Evolutionary conservation across 2,329 filamentous ascomycete genomes (phyloP).

Genomic region (Penicillium sp.): DNA sequence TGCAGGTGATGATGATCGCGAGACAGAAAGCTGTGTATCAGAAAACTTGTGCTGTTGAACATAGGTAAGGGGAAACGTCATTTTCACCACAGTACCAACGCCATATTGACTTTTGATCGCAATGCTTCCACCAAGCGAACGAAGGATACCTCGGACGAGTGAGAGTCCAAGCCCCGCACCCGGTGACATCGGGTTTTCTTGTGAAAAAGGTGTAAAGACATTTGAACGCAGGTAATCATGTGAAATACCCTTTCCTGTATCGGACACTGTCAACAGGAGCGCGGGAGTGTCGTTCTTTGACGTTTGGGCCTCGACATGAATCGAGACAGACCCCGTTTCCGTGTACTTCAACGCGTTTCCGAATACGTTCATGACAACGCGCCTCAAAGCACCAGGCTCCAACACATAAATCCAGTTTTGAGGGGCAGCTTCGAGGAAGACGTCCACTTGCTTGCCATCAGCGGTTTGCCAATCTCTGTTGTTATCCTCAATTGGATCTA

Average conservation of each 20-base stretch:
- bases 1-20: background rate
- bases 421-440: background rate
- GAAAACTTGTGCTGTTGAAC: conserved; percentile 3
- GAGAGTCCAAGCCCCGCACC: conserved; percentile 59
- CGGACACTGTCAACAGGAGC: conserved; percentile 50
- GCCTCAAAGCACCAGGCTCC: conserved; percentile 53
- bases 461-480: background rate
- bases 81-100: conserved; percentile 55
- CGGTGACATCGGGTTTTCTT: conserved; percentile 59
- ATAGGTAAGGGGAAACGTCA: conserved; percentile 44
- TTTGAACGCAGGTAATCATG: conserved; percentile 60
- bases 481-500: background rate
- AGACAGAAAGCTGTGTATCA: background rate
- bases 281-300: conserved; percentile 21
- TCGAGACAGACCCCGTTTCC: conserved; percentile 49
- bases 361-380: conserved; percentile 62
- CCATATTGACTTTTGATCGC: conserved; percentile 54
- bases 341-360: conserved; percentile 64
- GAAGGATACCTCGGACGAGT: conserved; percentile 61
- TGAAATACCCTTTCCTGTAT: conserved; percentile 66
- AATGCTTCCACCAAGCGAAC: conserved; percentile 59
- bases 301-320: conserved; percentile 36
- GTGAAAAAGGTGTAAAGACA: conserved; percentile 57
- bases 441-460: background rate
- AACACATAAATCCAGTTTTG: conserved; percentile 50